Base-by-base conservation (phyloP, 148 eudicot genomes). In the Camellia sinensis region DNA sequence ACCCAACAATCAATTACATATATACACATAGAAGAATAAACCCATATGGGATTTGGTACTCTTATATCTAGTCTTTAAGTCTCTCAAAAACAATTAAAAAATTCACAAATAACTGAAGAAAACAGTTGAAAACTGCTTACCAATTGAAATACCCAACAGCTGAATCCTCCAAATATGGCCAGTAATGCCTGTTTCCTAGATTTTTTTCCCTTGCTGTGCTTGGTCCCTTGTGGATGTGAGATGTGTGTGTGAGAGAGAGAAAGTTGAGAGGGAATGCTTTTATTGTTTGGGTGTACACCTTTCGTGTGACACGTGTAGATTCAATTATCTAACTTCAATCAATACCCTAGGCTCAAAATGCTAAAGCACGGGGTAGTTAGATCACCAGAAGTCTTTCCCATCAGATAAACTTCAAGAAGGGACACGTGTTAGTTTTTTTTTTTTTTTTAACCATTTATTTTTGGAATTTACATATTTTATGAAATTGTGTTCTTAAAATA, bases 251-350 rank as follows among this genome's bases (percentile, higher is more conserved):
- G n/a, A n/a, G n/a, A n/a, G n/a, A n/a, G n/a, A n/a, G n/a, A n/a
- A n/a, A n/a, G n/a, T n/a, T n/a, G n/a, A n/a, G n/a, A n/a, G n/a
- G n/a, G n/a, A n/a, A n/a, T n/a, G n/a, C n/a, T n/a, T n/a, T n/a
- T n/a, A n/a, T n/a, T n/a, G n/a, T n/a, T n/a, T n/a, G n/a, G n/a
- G n/a, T n/a, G n/a, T n/a, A n/a, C n/a, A n/a, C n/a, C n/a, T n/a
- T n/a, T n/a, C n/a, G n/a, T 41, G 71, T 66, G 90, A 85, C 90
- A 87, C 89, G 89, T 87, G 85, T 80, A 71, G 86, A 54, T 60
- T 83, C 87, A 82, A 80, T 84, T 87, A 82, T 84, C 82, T 74
- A 70, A 74, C 81, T 75, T 77, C 86, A 85, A 81, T 88, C 85
- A 85, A 85, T 85, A 81, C 82, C 73, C 61, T 15, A 45, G 69